phyloP scores from a whole-genome alignment of 441 rosid species.

The Euphorbia schlechtendalii region DNA sequence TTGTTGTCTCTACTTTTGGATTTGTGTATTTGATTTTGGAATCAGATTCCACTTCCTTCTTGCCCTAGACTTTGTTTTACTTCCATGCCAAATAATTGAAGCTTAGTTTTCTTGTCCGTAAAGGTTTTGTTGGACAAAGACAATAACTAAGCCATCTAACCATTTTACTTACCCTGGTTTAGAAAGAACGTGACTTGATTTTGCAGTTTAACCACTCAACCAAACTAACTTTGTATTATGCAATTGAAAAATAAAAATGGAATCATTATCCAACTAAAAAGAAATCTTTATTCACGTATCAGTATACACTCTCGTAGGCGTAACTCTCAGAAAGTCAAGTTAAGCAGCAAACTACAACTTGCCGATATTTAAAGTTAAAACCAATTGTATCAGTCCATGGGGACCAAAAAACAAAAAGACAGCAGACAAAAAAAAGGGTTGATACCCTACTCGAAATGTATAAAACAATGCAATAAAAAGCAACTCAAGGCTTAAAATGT shows the following conservation, averaged over 20 bases:
- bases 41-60: constrained; percentile 28
- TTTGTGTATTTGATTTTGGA: constrained; percentile 19
- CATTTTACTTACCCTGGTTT: neutral
- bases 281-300: constrained; percentile 6
- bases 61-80: constrained; percentile 10
- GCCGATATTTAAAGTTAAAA: neutral
- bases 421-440: no score
- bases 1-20: constrained; percentile 19
- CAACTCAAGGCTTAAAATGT: no score
- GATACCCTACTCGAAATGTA: no score
- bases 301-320: constrained; percentile 9
- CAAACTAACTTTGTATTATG: neutral
- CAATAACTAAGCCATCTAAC: constrained; percentile 7
- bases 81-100: constrained; percentile 20
- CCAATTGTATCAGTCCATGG: neutral
- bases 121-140: constrained; percentile 13
- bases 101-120: constrained; percentile 26
- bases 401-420: constrained; percentile 2
- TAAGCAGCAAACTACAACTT: constrained; percentile 1
- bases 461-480: no score
- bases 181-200: neutral
- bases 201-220: neutral
- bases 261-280: neutral
- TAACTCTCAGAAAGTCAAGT: neutral
- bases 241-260: neutral